A percentile compares a stretch with the other conserved stretches of the same genome.
Conservation (phyloP, 345 rosid species). For the Iberis pinnata region DNA sequence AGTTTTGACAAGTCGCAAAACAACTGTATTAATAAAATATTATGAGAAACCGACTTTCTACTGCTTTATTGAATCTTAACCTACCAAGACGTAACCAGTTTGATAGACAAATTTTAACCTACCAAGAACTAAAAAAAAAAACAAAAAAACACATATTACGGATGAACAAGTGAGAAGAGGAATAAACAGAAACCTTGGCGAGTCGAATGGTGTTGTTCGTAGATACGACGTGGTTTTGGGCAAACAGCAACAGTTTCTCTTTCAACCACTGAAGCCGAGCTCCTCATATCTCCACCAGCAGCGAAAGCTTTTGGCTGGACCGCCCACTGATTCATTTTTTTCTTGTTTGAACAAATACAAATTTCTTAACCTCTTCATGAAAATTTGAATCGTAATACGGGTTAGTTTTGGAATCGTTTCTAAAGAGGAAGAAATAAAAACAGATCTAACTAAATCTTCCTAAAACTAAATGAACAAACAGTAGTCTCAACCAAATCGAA, state of each 20-base stretch:
- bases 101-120: conserved; percentile 23
- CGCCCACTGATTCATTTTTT: conserved; percentile 58
- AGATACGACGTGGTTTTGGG: conserved; percentile 76
- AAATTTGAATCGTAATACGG: neutral
- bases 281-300: conserved; percentile 51
- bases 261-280: conserved; percentile 34
- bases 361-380: conserved; percentile 4
- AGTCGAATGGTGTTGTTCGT: conserved; percentile 49
- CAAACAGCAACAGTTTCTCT: conserved; percentile 45
- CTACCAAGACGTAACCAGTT: conserved; percentile 19
- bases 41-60: conserved; percentile 14
- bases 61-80: conserved; percentile 10
- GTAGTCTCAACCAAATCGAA: neutral
- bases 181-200: conserved; percentile 62
- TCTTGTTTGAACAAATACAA: neutral
- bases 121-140: neutral
- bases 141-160: too few relatives aligned
- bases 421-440: too few relatives aligned
- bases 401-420: neutral
- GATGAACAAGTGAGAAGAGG: too few relatives aligned
- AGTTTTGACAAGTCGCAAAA: neutral
- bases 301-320: conserved; percentile 46
- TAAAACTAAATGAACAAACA: neutral
- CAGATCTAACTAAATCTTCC: neutral
- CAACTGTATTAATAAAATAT: neutral